Percentiles rank a stretch among this genome's conserved stretches.
Evolutionary conservation across 192 early-diverging fungal genomes (phyloP).

Genomic region (Anaeromyces robustus): DNA sequence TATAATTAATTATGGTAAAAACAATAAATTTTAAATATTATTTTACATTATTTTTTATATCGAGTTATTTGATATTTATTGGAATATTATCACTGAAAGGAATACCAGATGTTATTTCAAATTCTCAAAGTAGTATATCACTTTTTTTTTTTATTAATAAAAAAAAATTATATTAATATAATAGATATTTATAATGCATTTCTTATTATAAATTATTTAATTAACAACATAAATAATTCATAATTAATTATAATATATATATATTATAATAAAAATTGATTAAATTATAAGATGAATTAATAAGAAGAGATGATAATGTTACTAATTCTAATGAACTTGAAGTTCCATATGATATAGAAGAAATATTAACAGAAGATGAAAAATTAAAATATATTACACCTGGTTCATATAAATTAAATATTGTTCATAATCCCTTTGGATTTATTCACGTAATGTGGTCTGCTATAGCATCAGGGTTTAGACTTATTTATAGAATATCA

Average conservation of each 20-base stretch:
- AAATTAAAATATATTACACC: neutral
- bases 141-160: too few species aligned
- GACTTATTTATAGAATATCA: neutral
- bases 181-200: too few species aligned
- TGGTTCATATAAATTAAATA: neutral
- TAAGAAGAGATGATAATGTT: neutral
- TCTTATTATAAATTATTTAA: too few species aligned
- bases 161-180: too few species aligned
- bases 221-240: too few species aligned
- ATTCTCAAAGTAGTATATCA: neutral
- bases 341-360: neutral
- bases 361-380: neutral
- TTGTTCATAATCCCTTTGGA: neutral
- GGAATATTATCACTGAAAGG: neutral
- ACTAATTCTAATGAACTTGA: too few species aligned
- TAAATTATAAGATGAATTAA: neutral
- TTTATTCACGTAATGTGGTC: neutral
- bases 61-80: neutral
- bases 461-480: neutral
- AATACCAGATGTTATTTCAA: neutral
- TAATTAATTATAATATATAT: too few species aligned
- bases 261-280: too few species aligned
- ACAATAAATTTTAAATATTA: neutral
- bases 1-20: neutral
- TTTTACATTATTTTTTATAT: neutral